Evolutionary conservation across 495 filamentous ascomycete species (phyloP), one percentile per base, ranked within the genome.

Genomic region (Penicillium canariense): DNA sequence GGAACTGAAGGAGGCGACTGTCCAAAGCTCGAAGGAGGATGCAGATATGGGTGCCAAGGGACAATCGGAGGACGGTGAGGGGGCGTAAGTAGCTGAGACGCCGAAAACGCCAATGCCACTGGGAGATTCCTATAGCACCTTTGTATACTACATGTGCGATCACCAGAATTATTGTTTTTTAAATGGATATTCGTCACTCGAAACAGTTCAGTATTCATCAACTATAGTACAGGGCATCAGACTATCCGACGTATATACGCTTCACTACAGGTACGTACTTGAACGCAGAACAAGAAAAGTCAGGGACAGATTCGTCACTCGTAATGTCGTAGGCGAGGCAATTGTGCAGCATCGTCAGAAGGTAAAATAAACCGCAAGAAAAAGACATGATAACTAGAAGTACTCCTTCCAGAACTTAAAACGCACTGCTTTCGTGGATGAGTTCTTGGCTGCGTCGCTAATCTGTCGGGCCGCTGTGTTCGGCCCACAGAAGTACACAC

Each of bases 381-480:
- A 45, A 30, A 32, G 5, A 31, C 15, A 20, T 20, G 18, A 5
- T 23, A 50, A 38, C 54, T 69, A 79, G 54, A 82, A 87, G 79
- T 99, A 91, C 73, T 99, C 94, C 75, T 97, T 99, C 94, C 94
- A 99, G 79, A 99, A 99, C 68, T 89, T 90, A 76, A 97, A 99
- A 51, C 82, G 82, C 50, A 98, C 88, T 58, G 96, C 89, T 55
- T 78, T 81, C 6, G 79, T 84, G 17, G 84, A 88, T 6, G 86
- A 84, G 39, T 70, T 62, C 61, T 83, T 86, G 45, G 89, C 86
- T 12, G 94, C 91, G 65, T 84, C 85, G 66, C 84, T 84, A 62
- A 99, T 97, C 66, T 92, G 84, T 59, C 90, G 79, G 1, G 93
- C 93, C 64, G 83, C 83, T n/a, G 79, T 75, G 58, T 84, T 90